These are phyloP conservation scores for Trichoderma virens DNA, from an alignment of 495 filamentous ascomycete species.

Conservation along the genomic window DNA sequence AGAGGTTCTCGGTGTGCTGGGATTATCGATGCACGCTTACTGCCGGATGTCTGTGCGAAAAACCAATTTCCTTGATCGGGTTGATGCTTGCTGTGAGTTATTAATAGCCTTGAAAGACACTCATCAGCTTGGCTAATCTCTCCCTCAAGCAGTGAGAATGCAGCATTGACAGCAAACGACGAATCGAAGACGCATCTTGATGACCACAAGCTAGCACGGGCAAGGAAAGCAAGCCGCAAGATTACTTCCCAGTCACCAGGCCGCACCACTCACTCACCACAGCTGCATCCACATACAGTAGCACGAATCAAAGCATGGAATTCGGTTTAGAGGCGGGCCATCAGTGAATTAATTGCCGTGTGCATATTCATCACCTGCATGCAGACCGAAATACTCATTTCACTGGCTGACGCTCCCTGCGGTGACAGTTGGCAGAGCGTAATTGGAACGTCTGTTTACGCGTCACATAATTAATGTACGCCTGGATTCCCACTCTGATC, in stretches of 20 bases:
- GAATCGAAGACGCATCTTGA: not conserved
- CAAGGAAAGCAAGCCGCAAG: not conserved
- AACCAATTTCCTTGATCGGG: not conserved
- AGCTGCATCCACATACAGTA: not conserved
- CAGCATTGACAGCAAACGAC: not conserved
- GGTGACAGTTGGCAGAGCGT: not conserved
- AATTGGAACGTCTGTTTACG: not conserved
- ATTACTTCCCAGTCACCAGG: not conserved
- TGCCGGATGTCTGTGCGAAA: not conserved
- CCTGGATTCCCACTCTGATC: not conserved
- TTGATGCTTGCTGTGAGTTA: not conserved
- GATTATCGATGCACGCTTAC: not conserved
- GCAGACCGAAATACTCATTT: not conserved
- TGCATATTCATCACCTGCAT: not conserved
- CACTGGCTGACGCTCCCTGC: not conserved
- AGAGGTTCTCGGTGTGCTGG: not conserved
- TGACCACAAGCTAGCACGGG: not conserved
- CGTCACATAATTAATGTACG: not conserved
- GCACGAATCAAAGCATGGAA: not conserved
- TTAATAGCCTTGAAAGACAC: not conserved
- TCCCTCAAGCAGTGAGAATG: not conserved
- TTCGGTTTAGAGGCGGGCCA: not conserved
- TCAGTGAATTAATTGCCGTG: not conserved
- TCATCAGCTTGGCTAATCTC: not conserved
- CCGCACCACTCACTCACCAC: not conserved